Base-by-base conservation (phyloP, 2,329 filamentous ascomycete genomes). In the Calonectria leucothoes region DNA sequence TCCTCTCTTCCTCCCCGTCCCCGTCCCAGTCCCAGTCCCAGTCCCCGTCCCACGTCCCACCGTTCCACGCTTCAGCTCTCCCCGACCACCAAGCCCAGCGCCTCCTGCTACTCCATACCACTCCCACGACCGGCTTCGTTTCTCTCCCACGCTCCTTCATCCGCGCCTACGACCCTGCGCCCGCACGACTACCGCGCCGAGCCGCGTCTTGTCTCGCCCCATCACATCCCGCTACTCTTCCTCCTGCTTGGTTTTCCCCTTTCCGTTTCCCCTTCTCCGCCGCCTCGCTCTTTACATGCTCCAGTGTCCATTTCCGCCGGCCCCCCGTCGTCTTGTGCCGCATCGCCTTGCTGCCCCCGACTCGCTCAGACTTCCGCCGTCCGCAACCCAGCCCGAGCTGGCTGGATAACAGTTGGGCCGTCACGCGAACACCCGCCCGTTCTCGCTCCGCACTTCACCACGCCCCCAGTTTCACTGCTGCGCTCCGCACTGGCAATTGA, bases 61-160 rank as follows among this genome's bases (percentile, higher is more conserved):
- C 71, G 49, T 72, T 70, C 74, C 66, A 76, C 73, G 71, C 70
- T 66, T 77, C 76, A 80, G 78, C 78, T 79, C 74, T 29, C 78
- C 71, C 71, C 67, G 75, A 78, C 77, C 72, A 71, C 75, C 75
- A 78, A 52, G 69, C 66, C 51, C 71, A 71, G 75, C 72, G 74
- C 77, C 76, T 80, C 70, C 74, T 80, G 75, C 73, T 75, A 75
- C 74, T 74, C 78, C 72, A 74, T 76, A 76, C 78, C 69, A 80
- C 74, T 77, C 70, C 77, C 76, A 79, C 79, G 77, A 80, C 79
- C 72, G 79, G 79, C 79, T 77, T 81, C 79, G 77, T 81, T 74
- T 78, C 74, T 78, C 74, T 80, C 74, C 71, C 75, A 81, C 79
- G 78, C 79, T 81, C 79, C 77, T 81, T 81, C 79, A 75, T 69